phyloP scores from a whole-genome alignment of 2,329 filamentous ascomycete genomes.

The Camptophora hylomeconis region DNA sequence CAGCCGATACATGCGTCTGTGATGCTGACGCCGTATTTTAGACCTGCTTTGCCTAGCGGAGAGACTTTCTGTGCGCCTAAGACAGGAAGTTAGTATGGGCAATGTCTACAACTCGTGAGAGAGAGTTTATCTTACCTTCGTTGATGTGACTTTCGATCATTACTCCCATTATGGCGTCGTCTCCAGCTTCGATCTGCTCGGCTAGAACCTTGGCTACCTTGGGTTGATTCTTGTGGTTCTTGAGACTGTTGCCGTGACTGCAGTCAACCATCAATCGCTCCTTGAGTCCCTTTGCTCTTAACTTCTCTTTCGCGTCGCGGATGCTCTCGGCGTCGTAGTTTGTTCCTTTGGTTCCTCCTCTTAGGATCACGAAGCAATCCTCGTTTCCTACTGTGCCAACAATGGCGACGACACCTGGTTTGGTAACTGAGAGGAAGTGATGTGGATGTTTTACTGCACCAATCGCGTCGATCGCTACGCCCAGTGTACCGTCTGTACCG shows the following conservation, averaged over 20 bases:
- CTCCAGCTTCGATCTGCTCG: slow-evolving; percentile 76
- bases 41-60: slow-evolving; percentile 19
- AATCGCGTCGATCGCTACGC: slow-evolving; percentile 90
- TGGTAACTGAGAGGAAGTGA: slow-evolving; percentile 97
- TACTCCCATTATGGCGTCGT: slow-evolving; percentile 81
- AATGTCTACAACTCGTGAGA: slow-evolving; percentile 1
- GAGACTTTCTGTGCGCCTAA: slow-evolving; percentile 23
- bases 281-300: slow-evolving; percentile 71
- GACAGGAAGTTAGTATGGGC: too few relatives aligned
- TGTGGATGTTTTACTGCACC: slow-evolving; percentile 55
- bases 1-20: slow-evolving; percentile 63
- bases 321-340: slow-evolving; percentile 88
- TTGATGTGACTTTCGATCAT: slow-evolving; percentile 99
- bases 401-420: slow-evolving; percentile 85
- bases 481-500: slow-evolving; percentile 83
- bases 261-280: slow-evolving; percentile 96
- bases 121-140: slow-evolving; percentile 66
- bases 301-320: slow-evolving; percentile 60
- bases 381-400: slow-evolving; percentile 88
- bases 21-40: slow-evolving; percentile 22
- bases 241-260: slow-evolving; percentile 95
- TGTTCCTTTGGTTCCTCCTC: slow-evolving; percentile 80
- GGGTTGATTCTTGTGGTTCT: slow-evolving; percentile 95
- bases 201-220: slow-evolving; percentile 72
- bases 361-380: slow-evolving; percentile 92